Conservation (phyloP, 2,329 filamentous ascomycete species). For the Bimuria novae-zelandiae region DNA sequence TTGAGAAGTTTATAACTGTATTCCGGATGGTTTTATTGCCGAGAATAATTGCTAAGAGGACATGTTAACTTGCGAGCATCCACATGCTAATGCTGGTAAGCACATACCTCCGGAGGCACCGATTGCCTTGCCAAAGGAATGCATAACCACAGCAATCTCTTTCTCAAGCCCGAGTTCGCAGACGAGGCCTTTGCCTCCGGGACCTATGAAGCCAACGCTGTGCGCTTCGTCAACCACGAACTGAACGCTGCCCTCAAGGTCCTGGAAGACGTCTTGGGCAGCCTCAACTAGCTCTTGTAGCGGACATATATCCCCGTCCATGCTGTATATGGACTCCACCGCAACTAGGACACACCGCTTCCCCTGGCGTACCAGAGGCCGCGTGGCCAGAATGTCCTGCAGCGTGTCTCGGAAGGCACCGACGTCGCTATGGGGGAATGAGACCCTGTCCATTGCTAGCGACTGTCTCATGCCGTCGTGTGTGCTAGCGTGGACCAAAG, state of each 20-base stretch:
- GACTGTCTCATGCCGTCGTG: slow-evolving; percentile 74
- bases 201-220: slow-evolving; percentile 64
- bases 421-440: slow-evolving; percentile 61
- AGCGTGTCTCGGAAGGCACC: slow-evolving; percentile 46
- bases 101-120: slow-evolving; percentile 30
- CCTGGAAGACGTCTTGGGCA: slow-evolving; percentile 60
- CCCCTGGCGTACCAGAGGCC: slow-evolving; percentile 30
- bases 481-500: slow-evolving; percentile 75
- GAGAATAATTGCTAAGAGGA: slow-evolving; percentile 17
- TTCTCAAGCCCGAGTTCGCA: slow-evolving; percentile 27
- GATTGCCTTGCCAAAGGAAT: slow-evolving; percentile 35
- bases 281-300: slow-evolving; percentile 63
- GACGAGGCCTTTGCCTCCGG: slow-evolving; percentile 61
- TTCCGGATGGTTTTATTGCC: slow-evolving; percentile 17
- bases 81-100: not conserved
- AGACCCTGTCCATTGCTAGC: slow-evolving; percentile 53
- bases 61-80: not conserved
- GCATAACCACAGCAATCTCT: slow-evolving; percentile 31
- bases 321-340: slow-evolving; percentile 64
- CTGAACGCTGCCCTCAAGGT: slow-evolving; percentile 58
- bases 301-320: slow-evolving; percentile 76
- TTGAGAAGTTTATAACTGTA: slow-evolving; percentile 14
- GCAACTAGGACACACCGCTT: slow-evolving; percentile 35
- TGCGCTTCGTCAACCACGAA: slow-evolving; percentile 71
- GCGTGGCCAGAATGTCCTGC: not conserved